Conservation (phyloP, 192 early-diverging fungal genomes). For the Gonapodya sp. region DNA sequence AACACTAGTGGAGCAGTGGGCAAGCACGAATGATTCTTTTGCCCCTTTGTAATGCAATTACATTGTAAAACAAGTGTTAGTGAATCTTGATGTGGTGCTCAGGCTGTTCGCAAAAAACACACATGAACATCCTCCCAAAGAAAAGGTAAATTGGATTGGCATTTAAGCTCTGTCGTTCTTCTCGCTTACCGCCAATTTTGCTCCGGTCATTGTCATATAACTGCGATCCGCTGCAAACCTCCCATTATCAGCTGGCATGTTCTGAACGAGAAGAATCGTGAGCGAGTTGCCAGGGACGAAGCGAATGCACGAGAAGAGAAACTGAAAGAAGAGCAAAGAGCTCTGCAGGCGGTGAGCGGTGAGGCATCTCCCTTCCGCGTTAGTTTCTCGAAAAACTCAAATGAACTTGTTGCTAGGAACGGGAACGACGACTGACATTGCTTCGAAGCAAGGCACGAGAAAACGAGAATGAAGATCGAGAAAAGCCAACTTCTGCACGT, state of each 20-base stretch:
- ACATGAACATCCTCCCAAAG: neutral
- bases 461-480: neutral
- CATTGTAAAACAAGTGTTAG: too few relatives aligned
- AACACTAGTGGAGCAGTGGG: slow-evolving; percentile 8
- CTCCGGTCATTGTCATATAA: too few relatives aligned
- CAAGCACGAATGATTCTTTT: too few relatives aligned
- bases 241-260: slow-evolving; percentile 66
- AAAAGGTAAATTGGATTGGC: neutral
- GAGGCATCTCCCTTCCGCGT: too few relatives aligned
- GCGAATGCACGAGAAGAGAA: slow-evolving; percentile 52
- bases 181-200: too few relatives aligned
- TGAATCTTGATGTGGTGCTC: too few relatives aligned
- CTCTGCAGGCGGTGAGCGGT: slow-evolving; percentile 44
- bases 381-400: too few relatives aligned
- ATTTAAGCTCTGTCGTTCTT: too few relatives aligned
- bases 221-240: neutral
- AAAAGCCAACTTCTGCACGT: neutral
- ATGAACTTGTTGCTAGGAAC: too few relatives aligned
- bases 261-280: slow-evolving; percentile 60
- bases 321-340: slow-evolving; percentile 33
- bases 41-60: too few relatives aligned
- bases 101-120: too few relatives aligned
- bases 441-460: slow-evolving; percentile 33
- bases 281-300: slow-evolving; percentile 57
- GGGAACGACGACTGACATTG: slow-evolving; percentile 43